Evolutionary conservation across 176 grass and related monocot genomes (phyloP).

Genomic region (Ampelocalamus luodianensis): DNA sequence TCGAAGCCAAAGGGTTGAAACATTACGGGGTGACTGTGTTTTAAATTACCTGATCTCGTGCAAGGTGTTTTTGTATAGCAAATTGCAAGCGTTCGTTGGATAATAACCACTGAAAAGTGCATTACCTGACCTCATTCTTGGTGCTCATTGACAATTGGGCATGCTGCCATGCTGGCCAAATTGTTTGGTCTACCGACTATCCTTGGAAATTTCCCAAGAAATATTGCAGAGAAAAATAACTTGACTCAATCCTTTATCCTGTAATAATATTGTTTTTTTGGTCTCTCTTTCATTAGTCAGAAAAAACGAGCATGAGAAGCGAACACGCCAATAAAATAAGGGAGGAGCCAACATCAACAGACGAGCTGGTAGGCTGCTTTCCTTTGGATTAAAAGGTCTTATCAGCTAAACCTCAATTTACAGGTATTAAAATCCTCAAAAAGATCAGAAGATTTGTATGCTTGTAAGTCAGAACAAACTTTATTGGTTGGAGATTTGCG

Average conservation of each 20-base stretch:
- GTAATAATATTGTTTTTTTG: neutral
- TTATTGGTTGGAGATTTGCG: slow-evolving; percentile 46
- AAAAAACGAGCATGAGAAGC: too few species aligned
- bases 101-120: neutral
- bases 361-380: slow-evolving; percentile 13
- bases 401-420: slow-evolving; percentile 34
- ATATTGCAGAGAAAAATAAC: neutral
- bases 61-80: neutral
- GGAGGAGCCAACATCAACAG: neutral
- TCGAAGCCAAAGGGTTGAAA: neutral
- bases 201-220: neutral
- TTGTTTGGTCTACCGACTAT: neutral
- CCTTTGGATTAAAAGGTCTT: slow-evolving; percentile 44
- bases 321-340: slow-evolving; percentile 11
- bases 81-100: neutral
- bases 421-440: neutral
- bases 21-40: neutral
- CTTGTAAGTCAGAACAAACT: slow-evolving; percentile 29
- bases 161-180: neutral
- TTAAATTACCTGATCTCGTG: neutral
- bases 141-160: neutral
- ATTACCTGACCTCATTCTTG: neutral
- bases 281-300: neutral
- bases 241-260: neutral
- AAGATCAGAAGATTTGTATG: slow-evolving; percentile 34